These are phyloP conservation scores for Nakazawaea peltata DNA, from an alignment of 805 yeast species.

Conservation along the genomic window DNA sequence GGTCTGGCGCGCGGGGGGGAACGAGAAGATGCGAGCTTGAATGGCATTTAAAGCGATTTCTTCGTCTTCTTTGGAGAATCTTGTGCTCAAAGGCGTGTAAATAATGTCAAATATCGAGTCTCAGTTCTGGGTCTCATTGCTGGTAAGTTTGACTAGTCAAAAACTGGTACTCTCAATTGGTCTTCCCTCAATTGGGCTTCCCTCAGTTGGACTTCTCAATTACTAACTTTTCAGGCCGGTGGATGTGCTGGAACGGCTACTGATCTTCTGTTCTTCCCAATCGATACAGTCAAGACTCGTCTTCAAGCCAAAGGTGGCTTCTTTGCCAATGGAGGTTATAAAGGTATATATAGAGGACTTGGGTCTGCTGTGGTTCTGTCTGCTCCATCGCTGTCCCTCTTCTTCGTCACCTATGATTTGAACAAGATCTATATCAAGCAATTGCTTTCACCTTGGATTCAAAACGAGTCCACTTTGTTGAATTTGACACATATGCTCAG, in stretches of 20 bases:
- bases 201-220: not conserved
- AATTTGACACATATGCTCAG: conserved; percentile 71
- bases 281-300: conserved; percentile 91
- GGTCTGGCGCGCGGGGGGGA: too few species aligned
- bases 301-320: conserved; percentile 95
- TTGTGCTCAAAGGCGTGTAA: too few species aligned
- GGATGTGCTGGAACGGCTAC: conserved; percentile 96
- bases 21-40: too few species aligned
- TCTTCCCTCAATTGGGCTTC: too few species aligned
- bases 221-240: conserved; percentile 44
- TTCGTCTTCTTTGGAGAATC: too few species aligned
- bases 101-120: too few species aligned
- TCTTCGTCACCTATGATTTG: conserved; percentile 79
- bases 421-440: conserved; percentile 35
- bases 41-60: too few species aligned
- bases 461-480: conserved; percentile 22
- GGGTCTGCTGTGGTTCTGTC: conserved; percentile 93
- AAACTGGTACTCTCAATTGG: too few species aligned
- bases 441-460: conserved; percentile 15
- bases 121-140: too few species aligned
- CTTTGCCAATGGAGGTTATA: conserved; percentile 86
- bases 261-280: conserved; percentile 91
- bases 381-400: conserved; percentile 81
- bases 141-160: too few species aligned
- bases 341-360: conserved; percentile 83